A percentile compares a stretch with the other conserved stretches of the same genome.
Evolutionary conservation across 768 basidiomycete genomes (phyloP).

Genomic region (Serendipita sp.): DNA sequence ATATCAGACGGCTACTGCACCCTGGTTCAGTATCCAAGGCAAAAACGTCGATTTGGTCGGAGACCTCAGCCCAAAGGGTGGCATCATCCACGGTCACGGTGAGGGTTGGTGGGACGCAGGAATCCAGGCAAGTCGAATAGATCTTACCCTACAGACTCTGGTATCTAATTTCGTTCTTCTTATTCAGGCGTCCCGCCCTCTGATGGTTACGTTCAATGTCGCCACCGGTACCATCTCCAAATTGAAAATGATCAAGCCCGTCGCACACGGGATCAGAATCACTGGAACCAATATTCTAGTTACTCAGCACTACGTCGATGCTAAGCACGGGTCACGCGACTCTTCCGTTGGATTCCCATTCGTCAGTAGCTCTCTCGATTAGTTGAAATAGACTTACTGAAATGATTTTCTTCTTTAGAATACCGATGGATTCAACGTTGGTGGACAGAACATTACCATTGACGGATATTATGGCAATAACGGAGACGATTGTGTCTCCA

Average conservation of each 20-base stretch:
- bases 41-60: conserved; percentile 27
- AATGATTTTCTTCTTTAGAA: conserved; percentile 28
- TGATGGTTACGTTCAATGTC: conserved; percentile 32
- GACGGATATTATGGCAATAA: conserved; percentile 26
- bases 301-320: conserved; percentile 27
- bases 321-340: conserved; percentile 24
- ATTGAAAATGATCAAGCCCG: conserved; percentile 31
- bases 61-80: conserved; percentile 24
- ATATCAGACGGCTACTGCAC: conserved; percentile 16
- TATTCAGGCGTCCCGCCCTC: conserved; percentile 21
- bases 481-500: conserved; percentile 34
- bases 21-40: conserved; percentile 32
- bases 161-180: no score
- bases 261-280: conserved; percentile 18
- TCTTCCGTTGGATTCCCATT: conserved; percentile 20
- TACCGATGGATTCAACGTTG: conserved; percentile 22
- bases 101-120: conserved; percentile 36
- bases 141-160: neutral
- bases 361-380: neutral
- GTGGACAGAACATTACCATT: conserved; percentile 17
- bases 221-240: conserved; percentile 25
- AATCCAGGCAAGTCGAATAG: conserved; percentile 21
- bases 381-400: no score
- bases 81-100: conserved; percentile 30
- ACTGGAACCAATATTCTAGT: conserved; percentile 26